Conservation (phyloP, 352 stramenopile species). For the Globisporangium irregulare region DNA sequence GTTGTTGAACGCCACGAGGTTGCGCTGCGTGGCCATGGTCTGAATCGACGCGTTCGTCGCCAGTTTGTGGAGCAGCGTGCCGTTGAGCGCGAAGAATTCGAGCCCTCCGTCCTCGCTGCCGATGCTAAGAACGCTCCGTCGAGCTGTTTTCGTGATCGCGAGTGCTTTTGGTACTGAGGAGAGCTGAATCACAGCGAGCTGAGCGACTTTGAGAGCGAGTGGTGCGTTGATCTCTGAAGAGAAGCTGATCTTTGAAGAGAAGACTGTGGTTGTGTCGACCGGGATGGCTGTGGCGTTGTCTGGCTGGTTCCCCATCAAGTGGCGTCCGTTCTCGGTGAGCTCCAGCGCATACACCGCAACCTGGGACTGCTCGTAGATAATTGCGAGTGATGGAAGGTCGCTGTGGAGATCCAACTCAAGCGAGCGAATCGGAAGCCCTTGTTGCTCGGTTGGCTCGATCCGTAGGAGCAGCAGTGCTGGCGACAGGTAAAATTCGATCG, state of each 20-base stretch:
- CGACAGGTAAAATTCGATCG: conserved; percentile 35
- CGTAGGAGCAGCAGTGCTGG: conserved; percentile 20
- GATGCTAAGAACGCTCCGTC: conserved; percentile 25
- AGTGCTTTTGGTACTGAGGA: conserved; percentile 18
- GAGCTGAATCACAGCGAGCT: background rate
- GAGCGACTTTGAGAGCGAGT: background rate
- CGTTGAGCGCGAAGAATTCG: conserved; percentile 40
- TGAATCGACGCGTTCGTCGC: conserved; percentile 20
- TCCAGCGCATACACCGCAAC: conserved; percentile 25
- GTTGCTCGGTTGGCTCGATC: conserved; percentile 3
- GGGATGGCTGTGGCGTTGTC: conserved; percentile 4
- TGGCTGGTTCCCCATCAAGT: conserved; percentile 14
- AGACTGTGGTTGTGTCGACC: background rate
- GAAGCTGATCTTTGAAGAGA: background rate
- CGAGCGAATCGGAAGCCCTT: background rate
- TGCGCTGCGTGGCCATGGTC: conserved; percentile 32
- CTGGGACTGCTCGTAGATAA: conserved; percentile 13
- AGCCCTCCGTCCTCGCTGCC: conserved; percentile 17
- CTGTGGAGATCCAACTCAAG: conserved; percentile 24
- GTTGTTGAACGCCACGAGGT: conserved; percentile 44
- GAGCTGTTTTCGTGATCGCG: conserved; percentile 14
- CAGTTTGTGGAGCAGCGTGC: conserved; percentile 39
- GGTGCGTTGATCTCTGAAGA: background rate
- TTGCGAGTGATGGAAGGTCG: conserved; percentile 18
- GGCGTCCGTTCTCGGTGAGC: conserved; percentile 12